Evolutionary conservation across 2,329 filamentous ascomycete genomes (phyloP).

Genomic region (Exophiala mesophila): DNA sequence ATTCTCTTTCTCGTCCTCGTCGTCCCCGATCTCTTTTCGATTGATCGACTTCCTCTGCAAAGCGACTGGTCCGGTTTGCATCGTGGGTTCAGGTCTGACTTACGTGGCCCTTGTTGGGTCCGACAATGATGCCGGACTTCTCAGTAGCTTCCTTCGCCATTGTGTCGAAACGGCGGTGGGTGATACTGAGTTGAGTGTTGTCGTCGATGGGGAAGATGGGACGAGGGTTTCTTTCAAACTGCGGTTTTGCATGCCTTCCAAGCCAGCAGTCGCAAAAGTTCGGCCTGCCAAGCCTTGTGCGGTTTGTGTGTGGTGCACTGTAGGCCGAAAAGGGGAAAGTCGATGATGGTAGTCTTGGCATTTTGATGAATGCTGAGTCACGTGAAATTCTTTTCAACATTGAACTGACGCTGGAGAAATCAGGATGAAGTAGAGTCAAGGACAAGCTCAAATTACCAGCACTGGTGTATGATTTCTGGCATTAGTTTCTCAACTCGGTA

Average conservation of each 20-base stretch:
- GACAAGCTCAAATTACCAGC: no score
- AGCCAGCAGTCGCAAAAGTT: constrained; percentile 7
- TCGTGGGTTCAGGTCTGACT: no score
- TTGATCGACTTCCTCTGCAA: background rate
- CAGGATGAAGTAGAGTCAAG: no score
- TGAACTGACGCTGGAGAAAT: no score
- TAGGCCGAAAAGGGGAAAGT: constrained; percentile 10
- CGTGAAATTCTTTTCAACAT: no score
- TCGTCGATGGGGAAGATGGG: constrained; percentile 1
- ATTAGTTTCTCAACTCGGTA: no score
- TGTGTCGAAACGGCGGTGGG: constrained; percentile 27
- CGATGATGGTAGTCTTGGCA: constrained; percentile 11
- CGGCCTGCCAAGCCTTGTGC: constrained; percentile 7
- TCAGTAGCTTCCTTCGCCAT: constrained; percentile 46
- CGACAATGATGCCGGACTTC: constrained; percentile 51
- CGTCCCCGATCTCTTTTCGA: background rate
- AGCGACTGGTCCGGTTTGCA: no score
- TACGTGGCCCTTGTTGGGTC: constrained; percentile 64
- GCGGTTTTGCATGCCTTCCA: no score
- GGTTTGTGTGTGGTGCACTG: constrained; percentile 10
- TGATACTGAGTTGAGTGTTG: constrained; percentile 6
- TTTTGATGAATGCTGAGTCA: background rate
- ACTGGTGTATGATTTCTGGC: no score
- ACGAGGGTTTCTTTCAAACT: background rate
- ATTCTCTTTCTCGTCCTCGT: no score